phyloP scores from a whole-genome alignment of 1,284 basidiomycete genomes.

The Ganoderma meredithae region DNA sequence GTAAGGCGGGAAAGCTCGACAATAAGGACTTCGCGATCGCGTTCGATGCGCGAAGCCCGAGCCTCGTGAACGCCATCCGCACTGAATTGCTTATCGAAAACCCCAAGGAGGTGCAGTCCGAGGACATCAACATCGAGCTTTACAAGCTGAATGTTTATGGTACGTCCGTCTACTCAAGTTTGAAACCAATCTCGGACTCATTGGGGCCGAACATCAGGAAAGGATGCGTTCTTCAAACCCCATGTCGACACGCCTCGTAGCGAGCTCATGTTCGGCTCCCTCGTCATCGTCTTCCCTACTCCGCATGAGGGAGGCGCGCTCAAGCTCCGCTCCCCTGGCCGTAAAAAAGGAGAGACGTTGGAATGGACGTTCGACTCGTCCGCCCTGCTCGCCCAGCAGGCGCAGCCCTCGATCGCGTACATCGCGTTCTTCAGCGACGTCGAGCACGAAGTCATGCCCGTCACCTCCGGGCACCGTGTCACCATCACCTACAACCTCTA shows the following conservation, averaged over 20 bases:
- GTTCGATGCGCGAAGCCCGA: slow-evolving; percentile 36
- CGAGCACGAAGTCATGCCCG: slow-evolving; percentile 52
- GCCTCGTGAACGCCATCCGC: slow-evolving; percentile 37
- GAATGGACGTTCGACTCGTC: slow-evolving; percentile 44
- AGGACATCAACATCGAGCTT: slow-evolving; percentile 36
- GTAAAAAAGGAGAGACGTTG: slow-evolving; percentile 12
- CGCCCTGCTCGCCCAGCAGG: slow-evolving; percentile 24
- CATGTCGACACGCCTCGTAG: slow-evolving; percentile 38
- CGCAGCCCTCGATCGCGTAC: slow-evolving; percentile 40
- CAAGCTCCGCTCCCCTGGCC: slow-evolving; percentile 41
- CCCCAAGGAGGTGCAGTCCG: background rate
- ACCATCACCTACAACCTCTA: slow-evolving; percentile 53
- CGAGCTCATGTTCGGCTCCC: slow-evolving; percentile 48
- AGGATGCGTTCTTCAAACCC: slow-evolving; percentile 38
- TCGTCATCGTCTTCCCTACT: slow-evolving; percentile 51
- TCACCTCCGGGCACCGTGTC: slow-evolving; percentile 48
- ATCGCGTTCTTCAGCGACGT: slow-evolving; percentile 53
- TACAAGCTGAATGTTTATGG: slow-evolving; percentile 33
- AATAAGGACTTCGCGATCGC: slow-evolving; percentile 34
- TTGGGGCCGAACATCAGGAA: slow-evolving; percentile 10
- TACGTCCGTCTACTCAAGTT: background rate
- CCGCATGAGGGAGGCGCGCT: slow-evolving; percentile 50
- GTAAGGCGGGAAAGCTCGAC: slow-evolving; percentile 40
- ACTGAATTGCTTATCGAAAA: slow-evolving; percentile 35
- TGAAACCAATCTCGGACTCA: no score